These are phyloP conservation scores for Vachellia pachyceras DNA, from an alignment of 306 rosid species.

Conservation along the genomic window DNA sequence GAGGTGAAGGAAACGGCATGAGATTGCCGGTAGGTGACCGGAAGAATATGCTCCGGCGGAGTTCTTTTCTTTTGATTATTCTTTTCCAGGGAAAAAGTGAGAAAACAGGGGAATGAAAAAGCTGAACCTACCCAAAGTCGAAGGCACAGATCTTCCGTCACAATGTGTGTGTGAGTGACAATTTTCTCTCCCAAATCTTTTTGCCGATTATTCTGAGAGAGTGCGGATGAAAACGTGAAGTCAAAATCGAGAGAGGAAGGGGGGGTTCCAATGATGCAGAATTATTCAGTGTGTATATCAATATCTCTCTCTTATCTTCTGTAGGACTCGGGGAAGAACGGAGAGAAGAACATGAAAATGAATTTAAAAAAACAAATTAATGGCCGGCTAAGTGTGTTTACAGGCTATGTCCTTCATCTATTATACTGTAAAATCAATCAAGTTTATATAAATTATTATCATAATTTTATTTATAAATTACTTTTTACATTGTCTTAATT, in stretches of 20 bases:
- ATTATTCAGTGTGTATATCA: neutral
- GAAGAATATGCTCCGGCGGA: neutral
- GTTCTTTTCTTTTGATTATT: neutral
- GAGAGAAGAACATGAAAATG: slow-evolving; percentile 48
- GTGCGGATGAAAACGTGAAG: slow-evolving; percentile 38
- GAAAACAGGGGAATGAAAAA: slow-evolving; percentile 13
- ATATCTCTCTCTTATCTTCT: neutral
- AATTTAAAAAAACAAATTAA: slow-evolving; percentile 18
- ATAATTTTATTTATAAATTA: too few relatives aligned
- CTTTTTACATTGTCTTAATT: too few relatives aligned
- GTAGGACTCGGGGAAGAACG: slow-evolving; percentile 48
- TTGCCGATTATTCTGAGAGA: slow-evolving; percentile 23
- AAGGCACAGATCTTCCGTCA: slow-evolving; percentile 57
- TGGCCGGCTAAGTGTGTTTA: slow-evolving; percentile 69
- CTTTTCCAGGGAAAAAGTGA: too few relatives aligned
- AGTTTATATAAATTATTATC: too few relatives aligned
- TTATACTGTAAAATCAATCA: neutral
- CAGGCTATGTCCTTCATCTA: neutral
- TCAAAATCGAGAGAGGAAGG: slow-evolving; percentile 31
- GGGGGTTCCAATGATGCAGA: neutral
- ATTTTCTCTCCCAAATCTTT: neutral
- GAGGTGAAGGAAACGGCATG: slow-evolving; percentile 4
- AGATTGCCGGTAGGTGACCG: neutral
- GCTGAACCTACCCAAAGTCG: slow-evolving; percentile 28
- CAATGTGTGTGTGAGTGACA: slow-evolving; percentile 35